Base-by-base conservation (phyloP, 1,284 basidiomycete species). In the Apiotrichum domesticum region DNA sequence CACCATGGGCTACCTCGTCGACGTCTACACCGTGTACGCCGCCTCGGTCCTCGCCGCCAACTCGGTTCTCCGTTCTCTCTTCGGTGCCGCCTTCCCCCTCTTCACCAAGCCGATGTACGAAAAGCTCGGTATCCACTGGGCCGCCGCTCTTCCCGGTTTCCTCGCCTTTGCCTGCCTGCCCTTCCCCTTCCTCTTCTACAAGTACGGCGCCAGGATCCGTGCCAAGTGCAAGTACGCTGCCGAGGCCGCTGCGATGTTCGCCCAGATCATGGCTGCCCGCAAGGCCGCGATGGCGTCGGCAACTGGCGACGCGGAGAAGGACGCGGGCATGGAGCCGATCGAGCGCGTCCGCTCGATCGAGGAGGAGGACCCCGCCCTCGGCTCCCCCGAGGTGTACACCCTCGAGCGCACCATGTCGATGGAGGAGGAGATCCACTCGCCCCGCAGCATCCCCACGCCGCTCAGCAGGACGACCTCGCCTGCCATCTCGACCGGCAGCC, bases 41-140 rank as follows among this genome's bases (percentile, higher is more conserved):
- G 85, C 85, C 0, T 84, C 82, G 54, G 84, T 84, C 9, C 79
- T 86, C 35, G 85, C 87, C 2, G 83, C 86, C 54, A 87, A 85
- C 44, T 83, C 87, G 21, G 82, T 89, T 46, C 71, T 87, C 21
- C 83, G 87, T 57, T 86, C 83, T 3, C 75, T 81, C 2, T 82
- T 85, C 60, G 87, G 85, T 15, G 83, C 83, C 1, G 77, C 81
- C 3, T 86, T 86, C 72, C 85, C 84, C 9, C 72, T 85, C 6
- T 82, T 86, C 69, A 82, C 71, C 13, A 40, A 46, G 21, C 54
- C 66, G 43, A 73, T 73, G 71, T 69, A 85, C 68, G 66, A 71
- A 7, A 74, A 72, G 5, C 78, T 87, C 13, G 85, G 85, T 8
- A 82, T 85, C 48, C 76, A 83, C 59, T 87, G 86, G 85, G 85